Base-by-base conservation (phyloP, 495 filamentous ascomycete genomes). In the Staphylotrichum longicolle region DNA sequence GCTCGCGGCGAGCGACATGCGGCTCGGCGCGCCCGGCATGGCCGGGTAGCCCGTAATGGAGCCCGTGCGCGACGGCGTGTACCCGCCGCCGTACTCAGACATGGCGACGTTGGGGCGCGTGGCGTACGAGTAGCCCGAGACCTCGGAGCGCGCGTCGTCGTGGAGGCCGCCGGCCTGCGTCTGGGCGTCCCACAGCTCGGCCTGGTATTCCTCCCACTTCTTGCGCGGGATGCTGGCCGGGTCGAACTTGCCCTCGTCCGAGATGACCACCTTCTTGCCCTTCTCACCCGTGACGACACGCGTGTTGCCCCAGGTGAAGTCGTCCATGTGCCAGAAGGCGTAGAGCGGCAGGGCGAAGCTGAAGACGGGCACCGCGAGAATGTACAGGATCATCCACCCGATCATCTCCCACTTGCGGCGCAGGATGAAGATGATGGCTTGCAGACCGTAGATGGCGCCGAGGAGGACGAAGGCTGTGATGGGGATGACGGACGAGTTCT, bases 321-420 rank as follows among this genome's bases (percentile, higher is more conserved):
- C 94, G 73, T 99, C 94, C 94, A 97, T 97, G 75, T 98, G 83
- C 94, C 94, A 99, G 85, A 99, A 99, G 48, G 93, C 82, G 75
- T 98, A 99, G 6, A 99, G 82, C 1, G 94, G 94, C 7, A 99
- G 81, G 54, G 85, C 92, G 63, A 96, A 89, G 35, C 90, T 85
- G 83, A 96, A 98, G 64, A 99, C 85, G 11, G 94, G 94, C 57
- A 96, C 87, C 55, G 94, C 95, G 32, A 94, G 66, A 50, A 99
- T 80, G 75, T 99, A 99, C 55, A 99, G 85, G 63, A 99, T 75
- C 92, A 99, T 96, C 94, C 94, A 99, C 14, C 93, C 94, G 63
- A 99, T 88, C 91, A 96, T 96, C 71, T 99, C 91, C 94, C 94
- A 99, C 78, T 96, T 96, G 64, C 94, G 87, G 53, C 90, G 85